A percentile compares a stretch with the other conserved stretches of the same genome.
Conservation (phyloP, 345 rosid genomes). For the Sonneratia alba region DNA sequence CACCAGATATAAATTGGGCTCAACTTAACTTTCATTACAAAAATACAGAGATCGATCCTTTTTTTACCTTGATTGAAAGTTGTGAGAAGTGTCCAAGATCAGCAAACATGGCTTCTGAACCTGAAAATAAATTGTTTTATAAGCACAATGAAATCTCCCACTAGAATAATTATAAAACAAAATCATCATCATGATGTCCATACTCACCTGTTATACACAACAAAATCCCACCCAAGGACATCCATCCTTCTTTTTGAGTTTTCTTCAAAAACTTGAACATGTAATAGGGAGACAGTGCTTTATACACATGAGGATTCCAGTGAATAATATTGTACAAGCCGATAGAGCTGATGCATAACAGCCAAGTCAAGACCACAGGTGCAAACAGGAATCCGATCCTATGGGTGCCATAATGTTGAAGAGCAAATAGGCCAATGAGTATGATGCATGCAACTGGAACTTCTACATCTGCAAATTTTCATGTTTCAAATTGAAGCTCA, state of each 20-base stretch:
- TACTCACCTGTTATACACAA: constrained; percentile 68
- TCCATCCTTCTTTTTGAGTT: constrained; percentile 73
- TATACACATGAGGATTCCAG: constrained; percentile 82
- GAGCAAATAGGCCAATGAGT: constrained; percentile 72
- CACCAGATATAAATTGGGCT: neutral
- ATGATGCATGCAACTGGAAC: constrained; percentile 69
- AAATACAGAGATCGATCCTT: neutral
- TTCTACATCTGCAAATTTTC: constrained; percentile 57
- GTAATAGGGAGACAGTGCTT: constrained; percentile 74
- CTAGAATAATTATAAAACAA: neutral
- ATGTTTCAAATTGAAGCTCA: neutral
- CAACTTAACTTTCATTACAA: neutral
- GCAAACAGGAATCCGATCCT: constrained; percentile 84
- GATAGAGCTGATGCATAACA: constrained; percentile 64
- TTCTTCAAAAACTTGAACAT: constrained; percentile 73
- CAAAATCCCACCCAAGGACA: constrained; percentile 83
- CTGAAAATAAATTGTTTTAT: constrained; percentile 18
- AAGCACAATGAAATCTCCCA: neutral
- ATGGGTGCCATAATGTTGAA: constrained; percentile 90
- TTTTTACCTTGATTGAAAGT: constrained; percentile 64
- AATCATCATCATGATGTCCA: neutral
- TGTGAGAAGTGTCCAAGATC: constrained; percentile 94
- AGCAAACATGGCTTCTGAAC: constrained; percentile 96
- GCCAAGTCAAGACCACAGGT: constrained; percentile 70
- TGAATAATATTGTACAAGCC: constrained; percentile 63